Evolutionary conservation across 345 rosid species (phyloP).

Genomic region (Chamaenerion angustifolium): DNA sequence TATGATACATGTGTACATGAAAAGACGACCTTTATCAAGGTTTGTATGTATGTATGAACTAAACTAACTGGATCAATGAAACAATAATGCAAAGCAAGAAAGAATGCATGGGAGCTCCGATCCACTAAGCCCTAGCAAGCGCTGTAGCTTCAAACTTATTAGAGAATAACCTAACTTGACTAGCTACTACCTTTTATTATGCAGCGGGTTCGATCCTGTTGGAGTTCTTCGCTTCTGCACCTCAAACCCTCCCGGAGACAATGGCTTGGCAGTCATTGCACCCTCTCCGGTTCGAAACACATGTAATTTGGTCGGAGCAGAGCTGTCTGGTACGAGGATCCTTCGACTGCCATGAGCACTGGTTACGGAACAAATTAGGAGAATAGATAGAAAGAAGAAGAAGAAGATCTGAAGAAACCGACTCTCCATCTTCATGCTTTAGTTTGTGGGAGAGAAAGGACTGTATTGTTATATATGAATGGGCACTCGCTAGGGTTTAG

Average conservation of each 20-base stretch:
- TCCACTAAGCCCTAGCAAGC: not conserved
- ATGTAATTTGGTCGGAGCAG: not conserved
- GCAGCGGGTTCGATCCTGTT: conserved; percentile 40
- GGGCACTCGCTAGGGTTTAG: no score
- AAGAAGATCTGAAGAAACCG: conserved; percentile 3
- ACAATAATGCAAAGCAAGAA: not conserved
- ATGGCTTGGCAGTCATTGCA: not conserved
- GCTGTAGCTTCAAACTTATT: no score
- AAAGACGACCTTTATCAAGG: not conserved
- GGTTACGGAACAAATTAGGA: conserved; percentile 6
- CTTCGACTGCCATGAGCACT: conserved; percentile 3
- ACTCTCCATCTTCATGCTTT: no score
- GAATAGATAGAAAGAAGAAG: not conserved
- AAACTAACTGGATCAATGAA: not conserved
- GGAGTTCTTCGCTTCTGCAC: conserved; percentile 35
- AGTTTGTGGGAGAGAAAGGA: conserved; percentile 6
- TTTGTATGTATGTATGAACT: not conserved
- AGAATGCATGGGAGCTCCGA: not conserved
- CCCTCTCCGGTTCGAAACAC: not conserved
- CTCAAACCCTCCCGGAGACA: conserved; percentile 5
- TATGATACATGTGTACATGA: not conserved
- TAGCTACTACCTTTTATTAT: conserved; percentile 27
- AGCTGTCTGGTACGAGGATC: not conserved
- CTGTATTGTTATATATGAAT: not conserved
- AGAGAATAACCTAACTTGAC: no score